These are phyloP conservation scores for Daldinia vernicosa DNA, from an alignment of 495 filamentous ascomycete genomes.

Conservation along the genomic window DNA sequence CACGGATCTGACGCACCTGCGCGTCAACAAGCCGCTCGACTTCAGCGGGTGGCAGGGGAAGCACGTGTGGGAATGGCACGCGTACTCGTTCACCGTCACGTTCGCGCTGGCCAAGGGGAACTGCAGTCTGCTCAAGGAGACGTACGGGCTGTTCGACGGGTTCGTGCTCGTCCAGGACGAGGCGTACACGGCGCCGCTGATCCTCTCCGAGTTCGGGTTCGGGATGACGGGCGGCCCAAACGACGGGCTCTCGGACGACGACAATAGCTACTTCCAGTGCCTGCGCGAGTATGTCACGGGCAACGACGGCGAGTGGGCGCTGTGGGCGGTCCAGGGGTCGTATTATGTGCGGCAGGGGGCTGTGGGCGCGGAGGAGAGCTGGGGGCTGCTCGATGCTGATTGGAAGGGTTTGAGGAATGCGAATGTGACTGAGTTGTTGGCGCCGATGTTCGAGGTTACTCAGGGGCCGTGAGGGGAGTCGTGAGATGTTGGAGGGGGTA, in stretches of 20 bases:
- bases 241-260: conserved; percentile 47
- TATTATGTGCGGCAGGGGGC: conserved; percentile 59
- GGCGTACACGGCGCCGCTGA: conserved; percentile 56
- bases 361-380: conserved; percentile 55
- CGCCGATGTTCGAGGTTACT: conserved; percentile 54
- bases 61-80: conserved; percentile 63
- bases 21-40: conserved; percentile 48
- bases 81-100: conserved; percentile 59
- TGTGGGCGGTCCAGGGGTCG: conserved; percentile 60
- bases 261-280: conserved; percentile 53
- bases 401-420: conserved; percentile 59
- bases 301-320: conserved; percentile 62
- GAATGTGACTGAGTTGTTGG: conserved; percentile 47
- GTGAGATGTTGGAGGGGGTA: neutral
- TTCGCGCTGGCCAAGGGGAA: conserved; percentile 49
- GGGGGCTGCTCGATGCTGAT: conserved; percentile 54
- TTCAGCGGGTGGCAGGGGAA: conserved; percentile 53
- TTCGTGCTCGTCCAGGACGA: conserved; percentile 57
- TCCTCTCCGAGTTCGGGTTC: conserved; percentile 61
- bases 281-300: conserved; percentile 53
- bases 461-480: conserved; percentile 49
- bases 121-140: conserved; percentile 51
- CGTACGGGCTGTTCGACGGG: conserved; percentile 52
- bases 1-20: conserved; percentile 57
- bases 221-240: conserved; percentile 53